Base-by-base conservation (phyloP, 1,284 basidiomycete species). In the Stygiomarasmius scandens region DNA sequence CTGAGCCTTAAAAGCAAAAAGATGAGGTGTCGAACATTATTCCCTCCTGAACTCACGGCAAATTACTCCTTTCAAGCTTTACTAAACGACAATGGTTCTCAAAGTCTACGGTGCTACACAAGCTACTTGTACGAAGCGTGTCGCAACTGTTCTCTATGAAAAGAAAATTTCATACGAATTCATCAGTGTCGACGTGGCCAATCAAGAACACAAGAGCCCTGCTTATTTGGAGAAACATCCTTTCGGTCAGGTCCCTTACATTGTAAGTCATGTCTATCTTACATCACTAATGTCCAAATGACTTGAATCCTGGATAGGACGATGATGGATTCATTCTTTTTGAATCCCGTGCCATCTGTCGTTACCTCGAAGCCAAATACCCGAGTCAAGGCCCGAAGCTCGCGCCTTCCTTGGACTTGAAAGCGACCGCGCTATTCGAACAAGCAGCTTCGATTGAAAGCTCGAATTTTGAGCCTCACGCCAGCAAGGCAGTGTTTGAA, bases 201-300 rank as follows among this genome's bases (percentile, higher is more conserved):
- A 74, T 55, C 66, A 69, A 20, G 74, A 76, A 61, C 75, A 81
- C 41, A 81, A 80, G 67, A 6, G 56, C 0, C 56, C 75, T 2
- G 75, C 67, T 20, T 78, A 72, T 71, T 29, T 76, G 14, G 65
- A 64, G 34, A 65, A 73, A 36, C 86, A 89, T 63, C 86, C 87
- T 0, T 89, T 87, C 59, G 84, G 84, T 20, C 80, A 85, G 67
- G 69, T 88, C 58, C 87, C 87, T 2, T 84, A 78, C 69, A 74
- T 88, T 55, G 79, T 82, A 58, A 44, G 78, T 64, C 3, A 6
- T 11, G 46, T 23, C 6, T 19, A 16, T 34, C 14, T 16, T 41
- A 6, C 10, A 16, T 32, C 16, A 19, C n/a, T n/a, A 36, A 41
- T 54, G 53, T n/a, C n/a, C n/a, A 34, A 12, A n/a, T 14, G 3